Evolutionary conservation across 345 rosid species (phyloP), one percentile per base, ranked within the genome.

Genomic region (Brassica rapa): DNA sequence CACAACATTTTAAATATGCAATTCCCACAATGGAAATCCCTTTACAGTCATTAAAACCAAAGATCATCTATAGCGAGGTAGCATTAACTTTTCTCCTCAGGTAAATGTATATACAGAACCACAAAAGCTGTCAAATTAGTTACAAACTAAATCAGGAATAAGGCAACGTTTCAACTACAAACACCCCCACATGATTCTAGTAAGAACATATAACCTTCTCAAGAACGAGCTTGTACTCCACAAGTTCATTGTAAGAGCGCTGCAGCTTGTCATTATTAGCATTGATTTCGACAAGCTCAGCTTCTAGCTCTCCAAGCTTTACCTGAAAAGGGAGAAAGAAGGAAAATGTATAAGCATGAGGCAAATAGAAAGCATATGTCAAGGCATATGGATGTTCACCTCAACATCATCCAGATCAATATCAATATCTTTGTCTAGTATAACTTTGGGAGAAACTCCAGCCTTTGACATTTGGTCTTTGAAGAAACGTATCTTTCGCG

Each of bases 401-500:
- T 94, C 98, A 66, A 94, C 82, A 64, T 90, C 92, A 86, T 92
- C 97, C 82, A 94, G 82, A 73, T 92, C 94, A 78, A 87, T 59
- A 83, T 94, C 96, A 73, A 82, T 83, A 61, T 85, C 94, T 73
- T 86, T 71, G 16, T 77, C 86, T 29, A 21, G 6, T 63, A 72
- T 83, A 84, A 70, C 57, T 86, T 55, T 79, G 70, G 68, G 89
- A 85, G 80, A 86, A 85, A 43, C 85, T 75, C 93, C 89, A 33
- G 98, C 97, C 86, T 94, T 94, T 43, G 74, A 82, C 70, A 88
- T 89, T 87, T 94, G 98, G 21, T 94, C 97, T 85, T 86, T 94
- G 77, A 94, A 84, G 86, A 90, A 92, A 19, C 91, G 89, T n/a
- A 94, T 80, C 84, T 89, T 92, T 62, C 98, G 89, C 12, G 97